A percentile compares a stretch with the other conserved stretches of the same genome.
Evolutionary conservation across 2,329 filamentous ascomycete genomes (phyloP).

Genomic region (Polytolypa hystricis): DNA sequence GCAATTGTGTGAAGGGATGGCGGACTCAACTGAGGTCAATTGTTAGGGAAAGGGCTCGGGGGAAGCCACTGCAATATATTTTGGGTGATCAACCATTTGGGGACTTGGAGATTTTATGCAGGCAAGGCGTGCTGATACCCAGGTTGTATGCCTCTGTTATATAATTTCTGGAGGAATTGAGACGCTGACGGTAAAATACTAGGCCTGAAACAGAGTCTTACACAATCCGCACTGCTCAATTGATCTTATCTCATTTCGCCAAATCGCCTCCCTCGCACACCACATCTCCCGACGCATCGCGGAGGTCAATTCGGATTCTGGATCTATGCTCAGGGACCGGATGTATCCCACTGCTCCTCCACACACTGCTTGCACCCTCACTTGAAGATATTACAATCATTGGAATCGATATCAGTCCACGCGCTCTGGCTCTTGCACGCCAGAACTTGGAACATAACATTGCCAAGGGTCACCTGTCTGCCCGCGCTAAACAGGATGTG

Average conservation of each 20-base stretch:
- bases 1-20: conserved; percentile 13
- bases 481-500: conserved; percentile 25
- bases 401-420: conserved; percentile 62
- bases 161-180: too few relatives aligned
- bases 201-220: conserved; percentile 57
- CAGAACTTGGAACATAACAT: conserved; percentile 51
- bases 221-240: conserved; percentile 43
- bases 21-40: conserved; percentile 24
- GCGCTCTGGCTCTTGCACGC: conserved; percentile 54
- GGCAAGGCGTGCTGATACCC: conserved; percentile 72
- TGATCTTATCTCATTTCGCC: conserved; percentile 24
- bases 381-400: conserved; percentile 40
- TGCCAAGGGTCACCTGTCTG: conserved; percentile 16
- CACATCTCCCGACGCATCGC: conserved; percentile 1
- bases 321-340: conserved; percentile 89
- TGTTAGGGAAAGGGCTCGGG: conserved; percentile 39
- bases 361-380: conserved; percentile 44
- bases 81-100: conserved; percentile 85
- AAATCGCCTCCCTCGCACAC: neutral
- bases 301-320: conserved; percentile 48
- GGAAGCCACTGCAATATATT: conserved; percentile 79
- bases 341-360: conserved; percentile 72
- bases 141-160: too few relatives aligned
- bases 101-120: conserved; percentile 64
- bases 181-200: too few relatives aligned